Base-by-base conservation (phyloP, 208 protist species). In the Trypanosoma cruzi region DNA sequence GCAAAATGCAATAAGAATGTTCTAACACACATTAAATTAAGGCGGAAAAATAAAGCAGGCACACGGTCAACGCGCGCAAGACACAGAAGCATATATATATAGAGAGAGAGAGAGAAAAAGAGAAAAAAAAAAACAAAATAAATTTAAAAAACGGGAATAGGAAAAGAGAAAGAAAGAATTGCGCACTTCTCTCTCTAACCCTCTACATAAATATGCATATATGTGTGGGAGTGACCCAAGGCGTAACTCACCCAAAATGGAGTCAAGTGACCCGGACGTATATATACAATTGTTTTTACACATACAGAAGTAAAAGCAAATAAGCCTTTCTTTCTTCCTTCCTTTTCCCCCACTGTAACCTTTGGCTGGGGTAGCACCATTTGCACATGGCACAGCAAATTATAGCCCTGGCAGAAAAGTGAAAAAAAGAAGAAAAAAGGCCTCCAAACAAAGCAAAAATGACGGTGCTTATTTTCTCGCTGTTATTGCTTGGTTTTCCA, bases 231-330 rank as follows among this genome's bases (percentile, higher is more conserved):
- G 36, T 4, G 4, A 13, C 6, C 36, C 36, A 10, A 13, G 36
- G 36, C 36, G 36, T 13, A 10, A 40, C 4, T 40, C 36, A 40
- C 10, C 36, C 10, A 4, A 4, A 10, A 40, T 10, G 36, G 36
- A 4, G 36, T 10, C 36, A 40, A 40, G 6, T 40, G 36, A 40
- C 36, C 4, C 36, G 36, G 10, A 40, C 10, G 11, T 13, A 49
- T 49, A 3, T 49, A 14, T 49, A 49, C 18, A 54, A 63, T 6
- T 55, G 34, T 1, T 6, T 31, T 18, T 20, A 53, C 24, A 36
- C 59, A 64, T 34, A 36, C 42, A 64, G 22, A 50, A 26, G 36
- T 34, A 36, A 28, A 54, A 53, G 34, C 36, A 64, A 36, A 64
- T 54, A 64, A 36, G 26, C 53, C 24, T 53, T 6, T 5, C 29